Evolutionary conservation across 208 protist species (phyloP).

Genomic region (Paratrypanosoma confusum): DNA sequence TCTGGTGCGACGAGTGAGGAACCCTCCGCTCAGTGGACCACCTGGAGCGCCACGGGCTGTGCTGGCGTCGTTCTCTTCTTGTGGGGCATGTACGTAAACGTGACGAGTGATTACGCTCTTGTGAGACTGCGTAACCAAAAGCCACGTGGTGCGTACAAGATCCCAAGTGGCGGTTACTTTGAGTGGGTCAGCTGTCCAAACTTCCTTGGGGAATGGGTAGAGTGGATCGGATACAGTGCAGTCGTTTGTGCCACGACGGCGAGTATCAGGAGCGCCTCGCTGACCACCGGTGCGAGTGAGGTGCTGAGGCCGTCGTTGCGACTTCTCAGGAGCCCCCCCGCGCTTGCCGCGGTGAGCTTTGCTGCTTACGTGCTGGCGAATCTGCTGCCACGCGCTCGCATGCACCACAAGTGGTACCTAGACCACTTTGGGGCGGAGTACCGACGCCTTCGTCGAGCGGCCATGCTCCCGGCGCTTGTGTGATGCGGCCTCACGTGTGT

Average conservation of each 20-base stretch:
- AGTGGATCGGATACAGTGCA: constrained; percentile 57
- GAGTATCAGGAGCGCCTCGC: not conserved
- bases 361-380: constrained; percentile 53
- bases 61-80: constrained; percentile 22
- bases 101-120: constrained; percentile 43
- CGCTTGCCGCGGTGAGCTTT: constrained; percentile 46
- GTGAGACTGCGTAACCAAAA: constrained; percentile 14
- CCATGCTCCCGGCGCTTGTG: not conserved
- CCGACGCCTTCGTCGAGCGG: constrained; percentile 9
- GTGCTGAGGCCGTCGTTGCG: not conserved
- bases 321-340: constrained; percentile 4
- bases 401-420: constrained; percentile 62
- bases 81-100: constrained; percentile 35
- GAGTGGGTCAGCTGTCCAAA: constrained; percentile 68
- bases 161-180: constrained; percentile 55
- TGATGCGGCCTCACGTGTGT: no score
- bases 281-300: not conserved
- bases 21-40: not conserved
- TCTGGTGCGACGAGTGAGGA: not conserved
- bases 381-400: constrained; percentile 42
- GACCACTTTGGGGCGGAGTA: constrained; percentile 47
- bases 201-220: constrained; percentile 64
- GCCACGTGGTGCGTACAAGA: constrained; percentile 18
- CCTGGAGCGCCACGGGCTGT: not conserved
- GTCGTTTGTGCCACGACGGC: constrained; percentile 27